Conservation (phyloP, 257 asterid species). For the Gentiana straminea region DNA sequence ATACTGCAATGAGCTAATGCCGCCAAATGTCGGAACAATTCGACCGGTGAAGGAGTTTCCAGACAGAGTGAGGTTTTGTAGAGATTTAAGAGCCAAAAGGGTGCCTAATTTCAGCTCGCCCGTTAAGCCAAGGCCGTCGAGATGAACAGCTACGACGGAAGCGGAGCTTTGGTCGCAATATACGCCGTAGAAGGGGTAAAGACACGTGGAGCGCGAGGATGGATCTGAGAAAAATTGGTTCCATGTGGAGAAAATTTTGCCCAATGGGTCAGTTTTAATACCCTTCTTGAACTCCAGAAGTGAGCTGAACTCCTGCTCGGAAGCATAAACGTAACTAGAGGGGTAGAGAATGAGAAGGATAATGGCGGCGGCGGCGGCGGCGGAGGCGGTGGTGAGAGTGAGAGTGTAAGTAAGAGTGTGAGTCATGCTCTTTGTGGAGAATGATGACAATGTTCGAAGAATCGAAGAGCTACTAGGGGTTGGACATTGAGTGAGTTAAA, state of each 20-base stretch:
- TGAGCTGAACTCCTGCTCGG: constrained; percentile 54
- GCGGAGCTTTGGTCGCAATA: constrained; percentile 31
- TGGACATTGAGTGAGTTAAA: constrained; percentile 39
- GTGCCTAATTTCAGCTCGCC: constrained; percentile 76
- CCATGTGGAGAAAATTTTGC: constrained; percentile 51
- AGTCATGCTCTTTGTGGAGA: constrained; percentile 32
- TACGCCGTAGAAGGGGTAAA: constrained; percentile 52
- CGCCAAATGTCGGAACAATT: constrained; percentile 63
- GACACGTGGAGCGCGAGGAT: constrained; percentile 36
- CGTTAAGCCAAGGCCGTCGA: constrained; percentile 40
- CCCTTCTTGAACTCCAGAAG: constrained; percentile 80
- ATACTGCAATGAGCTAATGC: constrained; percentile 47
- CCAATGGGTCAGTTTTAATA: constrained; percentile 55
- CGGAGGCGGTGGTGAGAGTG: constrained; percentile 5
- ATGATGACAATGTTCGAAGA: constrained; percentile 11
- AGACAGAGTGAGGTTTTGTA: constrained; percentile 52
- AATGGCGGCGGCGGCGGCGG: constrained; percentile 8
- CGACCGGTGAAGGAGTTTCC: constrained; percentile 71
- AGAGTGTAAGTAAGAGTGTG: constrained; percentile 11
- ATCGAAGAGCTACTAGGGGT: constrained; percentile 14
- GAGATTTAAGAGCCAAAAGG: constrained; percentile 41
- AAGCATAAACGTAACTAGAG: constrained; percentile 20
- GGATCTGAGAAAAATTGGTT: constrained; percentile 21
- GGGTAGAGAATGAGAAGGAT: constrained; percentile 16
- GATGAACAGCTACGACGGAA: constrained; percentile 40